Evolutionary conservation across 78 protist species (phyloP).

Genomic region (Dictyostelium brefeldianum): DNA sequence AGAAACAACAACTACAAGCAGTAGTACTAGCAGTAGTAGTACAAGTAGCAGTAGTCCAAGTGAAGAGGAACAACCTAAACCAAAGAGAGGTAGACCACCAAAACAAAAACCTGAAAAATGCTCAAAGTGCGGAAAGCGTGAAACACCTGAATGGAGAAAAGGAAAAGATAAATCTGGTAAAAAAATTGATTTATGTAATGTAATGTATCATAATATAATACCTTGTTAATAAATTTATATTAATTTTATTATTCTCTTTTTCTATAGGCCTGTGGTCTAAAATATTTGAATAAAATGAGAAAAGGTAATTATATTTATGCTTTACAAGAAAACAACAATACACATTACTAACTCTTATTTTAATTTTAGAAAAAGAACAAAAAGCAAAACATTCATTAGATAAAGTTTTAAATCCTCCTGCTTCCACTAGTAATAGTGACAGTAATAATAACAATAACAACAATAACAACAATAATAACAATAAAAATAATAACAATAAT

Average conservation of each 20-base stretch:
- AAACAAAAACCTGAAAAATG: neutral
- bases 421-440: too few relatives aligned
- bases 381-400: neutral
- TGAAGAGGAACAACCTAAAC: neutral
- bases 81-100: neutral
- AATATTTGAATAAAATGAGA: neutral
- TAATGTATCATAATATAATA: too few relatives aligned
- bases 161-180: neutral
- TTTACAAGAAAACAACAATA: too few relatives aligned
- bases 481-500: too few relatives aligned
- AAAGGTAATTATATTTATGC: neutral
- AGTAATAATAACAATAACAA: too few relatives aligned
- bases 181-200: conserved; percentile 12
- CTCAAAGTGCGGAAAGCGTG: neutral
- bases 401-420: neutral
- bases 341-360: too few relatives aligned
- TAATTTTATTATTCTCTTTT: too few relatives aligned
- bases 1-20: too few relatives aligned
- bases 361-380: neutral
- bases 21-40: too few relatives aligned
- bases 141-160: neutral
- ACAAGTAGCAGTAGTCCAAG: too few relatives aligned
- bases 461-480: too few relatives aligned
- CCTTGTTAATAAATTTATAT: too few relatives aligned
- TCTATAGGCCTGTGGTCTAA: conserved; percentile 28